phyloP scores from a whole-genome alignment of 345 rosid genomes.

The Brassica carinata region DNA sequence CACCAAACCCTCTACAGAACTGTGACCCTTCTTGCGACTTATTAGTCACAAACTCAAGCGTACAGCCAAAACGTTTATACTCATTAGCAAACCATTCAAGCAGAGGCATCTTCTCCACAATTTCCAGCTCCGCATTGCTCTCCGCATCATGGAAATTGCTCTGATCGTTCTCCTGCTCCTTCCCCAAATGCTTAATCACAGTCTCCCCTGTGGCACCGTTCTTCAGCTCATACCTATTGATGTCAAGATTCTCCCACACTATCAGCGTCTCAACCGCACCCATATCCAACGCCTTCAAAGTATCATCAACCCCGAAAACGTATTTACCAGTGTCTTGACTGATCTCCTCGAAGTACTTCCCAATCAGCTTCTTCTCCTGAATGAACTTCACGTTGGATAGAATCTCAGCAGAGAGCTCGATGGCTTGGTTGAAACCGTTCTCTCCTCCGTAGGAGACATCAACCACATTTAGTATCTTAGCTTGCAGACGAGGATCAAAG shows the following conservation, averaged over 20 bases:
- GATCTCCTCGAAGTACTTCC: constrained; percentile 92
- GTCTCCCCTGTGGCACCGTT: constrained; percentile 63
- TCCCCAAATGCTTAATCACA: constrained; percentile 66
- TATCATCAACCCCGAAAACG: constrained; percentile 85
- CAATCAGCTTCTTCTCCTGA: constrained; percentile 83
- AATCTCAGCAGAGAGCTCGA: constrained; percentile 82
- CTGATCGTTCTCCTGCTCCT: constrained; percentile 74
- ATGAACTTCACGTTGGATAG: constrained; percentile 87
- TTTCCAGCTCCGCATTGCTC: constrained; percentile 66
- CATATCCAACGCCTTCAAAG: constrained; percentile 78
- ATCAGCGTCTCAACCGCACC: constrained; percentile 90
- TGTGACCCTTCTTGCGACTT: constrained; percentile 96
- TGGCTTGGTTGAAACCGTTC: constrained; percentile 89
- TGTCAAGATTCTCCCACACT: constrained; percentile 90
- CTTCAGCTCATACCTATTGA: constrained; percentile 63
- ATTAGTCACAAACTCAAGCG: constrained; percentile 81
- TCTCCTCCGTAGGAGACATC: constrained; percentile 98
- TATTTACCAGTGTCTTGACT: constrained; percentile 91
- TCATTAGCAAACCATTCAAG: constrained; percentile 97
- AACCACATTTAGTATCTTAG: constrained; percentile 83
- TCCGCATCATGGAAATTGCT: constrained; percentile 66
- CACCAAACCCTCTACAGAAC: constrained; percentile 89
- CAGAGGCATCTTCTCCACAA: constrained; percentile 68
- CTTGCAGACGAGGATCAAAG: constrained; percentile 94
- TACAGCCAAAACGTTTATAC: constrained; percentile 82